These are phyloP conservation scores for Solanum piurae DNA, from an alignment of 257 asterid species.

Conservation along the genomic window DNA sequence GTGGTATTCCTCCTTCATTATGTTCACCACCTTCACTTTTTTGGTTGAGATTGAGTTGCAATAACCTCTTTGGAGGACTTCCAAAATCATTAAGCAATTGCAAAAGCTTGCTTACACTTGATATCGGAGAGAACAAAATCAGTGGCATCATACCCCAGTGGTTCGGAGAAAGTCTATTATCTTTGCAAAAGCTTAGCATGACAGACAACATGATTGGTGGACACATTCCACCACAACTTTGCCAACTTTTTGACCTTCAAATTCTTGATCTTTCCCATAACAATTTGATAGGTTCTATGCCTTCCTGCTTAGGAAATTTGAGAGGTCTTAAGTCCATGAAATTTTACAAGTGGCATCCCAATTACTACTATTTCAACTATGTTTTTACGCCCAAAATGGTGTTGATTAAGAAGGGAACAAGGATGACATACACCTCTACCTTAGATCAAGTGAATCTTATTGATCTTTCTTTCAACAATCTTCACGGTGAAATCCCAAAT, in stretches of 20 bases:
- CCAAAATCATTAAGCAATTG: neutral
- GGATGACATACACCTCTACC: neutral
- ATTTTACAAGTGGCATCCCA: neutral
- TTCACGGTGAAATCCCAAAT: neutral
- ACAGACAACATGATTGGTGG: constrained; percentile 2
- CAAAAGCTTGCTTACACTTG: constrained; percentile 7
- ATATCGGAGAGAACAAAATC: constrained; percentile 18
- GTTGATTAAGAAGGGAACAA: constrained; percentile 10
- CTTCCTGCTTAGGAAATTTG: neutral
- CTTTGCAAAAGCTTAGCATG: neutral
- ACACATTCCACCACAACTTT: neutral
- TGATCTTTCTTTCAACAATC: constrained; percentile 7
- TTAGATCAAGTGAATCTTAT: constrained; percentile 5
- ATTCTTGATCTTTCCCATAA: constrained; percentile 16
- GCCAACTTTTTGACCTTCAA: constrained; percentile 7
- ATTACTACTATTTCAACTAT: neutral
- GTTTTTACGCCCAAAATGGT: neutral
- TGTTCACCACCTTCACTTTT: neutral
- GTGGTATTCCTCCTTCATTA: constrained; percentile 4
- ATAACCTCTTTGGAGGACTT: constrained; percentile 12
- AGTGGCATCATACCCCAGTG: constrained; percentile 12
- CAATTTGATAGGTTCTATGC: constrained; percentile 10
- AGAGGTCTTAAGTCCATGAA: neutral
- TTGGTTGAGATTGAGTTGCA: constrained; percentile 6
- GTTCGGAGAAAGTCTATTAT: neutral